These are phyloP conservation scores for Hordeum vulgare DNA, from an alignment of 176 grass and related monocot species.

Conservation along the genomic window MorexV3_pseudomolecules_assembly NC_058521.1:260959968-260960467, in stretches of 20 bases:
- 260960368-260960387: constrained; percentile 77
- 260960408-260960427: constrained; percentile 84
- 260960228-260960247: background rate
- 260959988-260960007: background rate
- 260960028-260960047: background rate
- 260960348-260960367: constrained; percentile 88
- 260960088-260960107: too few species aligned
- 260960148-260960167: background rate
- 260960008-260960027: background rate
- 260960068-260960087: background rate
- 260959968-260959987: background rate
- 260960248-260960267: background rate
- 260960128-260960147: background rate
- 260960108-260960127: background rate
- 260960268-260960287: background rate
- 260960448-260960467: constrained; percentile 81
- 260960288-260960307: background rate
- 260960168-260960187: background rate
- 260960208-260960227: background rate
- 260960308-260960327: background rate
- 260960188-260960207: background rate
- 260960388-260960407: constrained; percentile 95
- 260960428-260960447: constrained; percentile 86
- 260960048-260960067: background rate
- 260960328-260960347: background rate